These are phyloP conservation scores for Sphenostylis stenocarpa DNA, from an alignment of 306 rosid genomes.

Conservation along the genomic window DNA sequence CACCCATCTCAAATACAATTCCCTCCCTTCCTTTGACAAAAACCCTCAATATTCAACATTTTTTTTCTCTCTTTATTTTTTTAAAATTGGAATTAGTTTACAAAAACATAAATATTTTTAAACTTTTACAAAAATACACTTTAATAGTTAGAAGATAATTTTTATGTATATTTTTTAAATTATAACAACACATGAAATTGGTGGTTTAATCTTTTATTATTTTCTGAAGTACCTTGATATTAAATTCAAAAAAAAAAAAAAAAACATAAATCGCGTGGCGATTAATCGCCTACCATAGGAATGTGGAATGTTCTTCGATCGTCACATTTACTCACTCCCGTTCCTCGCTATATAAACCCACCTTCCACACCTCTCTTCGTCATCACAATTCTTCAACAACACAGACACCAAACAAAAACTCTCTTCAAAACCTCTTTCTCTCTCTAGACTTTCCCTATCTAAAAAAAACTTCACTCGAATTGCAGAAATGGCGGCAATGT, in stretches of 20 bases:
- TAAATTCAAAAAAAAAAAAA: not conserved
- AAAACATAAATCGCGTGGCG: conserved; percentile 14
- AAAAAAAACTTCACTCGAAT: not conserved
- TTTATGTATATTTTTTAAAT: too few relatives aligned
- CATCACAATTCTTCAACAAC: conserved; percentile 33
- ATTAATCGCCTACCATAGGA: conserved; percentile 28
- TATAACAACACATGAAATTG: too few relatives aligned
- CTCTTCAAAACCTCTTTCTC: not conserved
- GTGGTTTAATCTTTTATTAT: too few relatives aligned
- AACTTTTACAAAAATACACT: too few relatives aligned
- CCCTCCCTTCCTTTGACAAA: conserved; percentile 13
- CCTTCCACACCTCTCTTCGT: conserved; percentile 34
- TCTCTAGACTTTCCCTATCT: conserved; percentile 2
- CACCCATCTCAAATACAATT: conserved; percentile 21
- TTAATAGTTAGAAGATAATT: too few relatives aligned
- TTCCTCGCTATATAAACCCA: conserved; percentile 33
- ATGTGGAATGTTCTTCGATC: conserved; percentile 50
- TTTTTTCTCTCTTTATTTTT: too few relatives aligned
- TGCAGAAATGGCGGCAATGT: conserved; percentile 68
- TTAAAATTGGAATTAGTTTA: too few relatives aligned
- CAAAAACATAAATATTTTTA: too few relatives aligned
- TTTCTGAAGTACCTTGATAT: not conserved
- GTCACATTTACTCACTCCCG: conserved; percentile 25
- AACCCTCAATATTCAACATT: not conserved
- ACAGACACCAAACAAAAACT: not conserved